Evolutionary conservation across 2,329 filamentous ascomycete species (phyloP), one percentile per base, ranked within the genome.

Genomic region (Tolypocladium tropicale): DNA sequence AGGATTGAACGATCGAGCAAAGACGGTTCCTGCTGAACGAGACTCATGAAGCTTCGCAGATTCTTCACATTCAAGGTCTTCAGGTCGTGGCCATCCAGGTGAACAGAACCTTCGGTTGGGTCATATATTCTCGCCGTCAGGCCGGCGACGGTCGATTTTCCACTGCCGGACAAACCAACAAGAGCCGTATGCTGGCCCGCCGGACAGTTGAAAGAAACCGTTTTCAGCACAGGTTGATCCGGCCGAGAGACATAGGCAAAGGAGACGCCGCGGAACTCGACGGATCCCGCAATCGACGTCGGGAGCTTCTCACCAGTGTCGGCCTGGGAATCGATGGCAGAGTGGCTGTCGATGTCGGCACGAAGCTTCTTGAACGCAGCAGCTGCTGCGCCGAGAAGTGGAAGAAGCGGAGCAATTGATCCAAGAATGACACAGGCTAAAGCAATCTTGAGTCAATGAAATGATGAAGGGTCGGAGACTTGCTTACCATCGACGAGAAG

Each of bases 371-470:
- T 69, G 61, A 80, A 88, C 0, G 84, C 70, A 2, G 80, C 75
- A 2, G 81, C 76, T 0, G 83, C 83, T 34, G 78, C 74, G 2
- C 79, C 78, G 34, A 87, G 79, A 12, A 84, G 77, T 16, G 83
- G 81, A 16, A 88, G 69, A 52, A 86, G 77, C 0, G 84, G 84
- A 0, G 82, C 83, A 53, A 86, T 81, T 54, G 79, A 78, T 33
- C 83, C 82, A 28, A 87, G 74, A 36, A 86, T 77, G 52, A 87
- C 80, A 10, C 82, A 83, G 30, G 82, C 74, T 75, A 59, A 6
- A 21, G 28, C 9, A 33, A 12, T 11, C 2, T 9, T 50, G 4
- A 50, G 46, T 21, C n/a, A 25, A 21, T 50, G 46, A 16, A 6
- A 30, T 14, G 3, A n/a, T 5, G 28, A 32, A 32, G 18, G 14